Evolutionary conservation across 257 asterid genomes (phyloP).

Genomic region (Vinca minor): DNA sequence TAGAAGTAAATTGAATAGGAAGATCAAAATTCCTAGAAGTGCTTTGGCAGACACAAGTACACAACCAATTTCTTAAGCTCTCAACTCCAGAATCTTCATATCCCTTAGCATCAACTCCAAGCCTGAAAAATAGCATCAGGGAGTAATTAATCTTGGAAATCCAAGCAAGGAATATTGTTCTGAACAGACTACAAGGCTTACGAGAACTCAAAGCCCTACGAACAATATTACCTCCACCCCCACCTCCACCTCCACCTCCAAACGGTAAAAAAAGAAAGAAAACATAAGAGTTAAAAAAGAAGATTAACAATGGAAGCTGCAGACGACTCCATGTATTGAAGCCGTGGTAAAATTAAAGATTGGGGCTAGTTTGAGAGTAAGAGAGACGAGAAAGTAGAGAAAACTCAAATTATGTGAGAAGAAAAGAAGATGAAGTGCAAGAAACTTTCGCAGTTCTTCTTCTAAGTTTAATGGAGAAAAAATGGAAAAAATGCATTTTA

Average conservation of each 20-base stretch:
- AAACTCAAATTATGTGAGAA: not conserved
- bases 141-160: not conserved
- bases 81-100: constrained; percentile 43
- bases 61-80: constrained; percentile 42
- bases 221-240: too few relatives aligned
- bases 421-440: not conserved
- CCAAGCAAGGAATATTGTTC: too few relatives aligned
- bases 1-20: constrained; percentile 37
- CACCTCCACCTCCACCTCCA: too few relatives aligned
- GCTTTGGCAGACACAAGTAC: constrained; percentile 23
- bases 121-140: constrained; percentile 33
- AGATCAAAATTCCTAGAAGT: constrained; percentile 27
- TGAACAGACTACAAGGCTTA: not conserved
- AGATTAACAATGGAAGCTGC: not conserved
- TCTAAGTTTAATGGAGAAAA: not conserved
- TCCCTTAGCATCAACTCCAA: constrained; percentile 55
- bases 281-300: too few relatives aligned
- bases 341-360: not conserved
- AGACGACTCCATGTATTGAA: not conserved
- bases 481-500: not conserved
- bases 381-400: not conserved
- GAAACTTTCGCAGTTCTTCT: not conserved
- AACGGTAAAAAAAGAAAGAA: too few relatives aligned
- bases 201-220: not conserved
- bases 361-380: not conserved